Evolutionary conservation across 2,329 filamentous ascomycete species (phyloP).

Genomic region (Talaromyces sp.): DNA sequence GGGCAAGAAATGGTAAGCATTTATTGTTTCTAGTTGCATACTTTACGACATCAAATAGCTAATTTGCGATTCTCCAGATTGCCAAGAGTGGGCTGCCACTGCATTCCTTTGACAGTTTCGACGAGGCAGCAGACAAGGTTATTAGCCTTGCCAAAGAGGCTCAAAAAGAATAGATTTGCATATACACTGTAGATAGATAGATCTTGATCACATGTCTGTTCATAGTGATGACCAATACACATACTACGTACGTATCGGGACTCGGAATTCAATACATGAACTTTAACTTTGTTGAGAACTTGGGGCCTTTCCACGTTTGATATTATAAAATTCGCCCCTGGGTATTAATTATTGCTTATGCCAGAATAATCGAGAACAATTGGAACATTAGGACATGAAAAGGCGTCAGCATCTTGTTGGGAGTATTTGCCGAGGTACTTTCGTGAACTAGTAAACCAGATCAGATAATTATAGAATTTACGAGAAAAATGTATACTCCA

Average conservation of each 20-base stretch:
- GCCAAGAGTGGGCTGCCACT: conserved; percentile 61
- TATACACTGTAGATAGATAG: background rate
- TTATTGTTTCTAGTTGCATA: background rate
- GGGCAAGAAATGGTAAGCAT: conserved; percentile 57
- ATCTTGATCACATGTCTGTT: background rate
- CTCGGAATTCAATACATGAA: background rate
- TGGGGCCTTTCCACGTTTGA: background rate
- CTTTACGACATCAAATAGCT: background rate
- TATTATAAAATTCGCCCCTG: background rate
- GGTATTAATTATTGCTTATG: too few species aligned
- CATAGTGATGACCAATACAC: background rate
- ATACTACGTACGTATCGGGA: background rate
- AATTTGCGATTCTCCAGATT: conserved; percentile 41
- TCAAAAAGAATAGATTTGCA: background rate
- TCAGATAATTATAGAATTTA: background rate
- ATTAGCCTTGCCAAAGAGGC: conserved; percentile 48
- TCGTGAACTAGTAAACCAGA: background rate
- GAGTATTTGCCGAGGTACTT: conserved; percentile 1
- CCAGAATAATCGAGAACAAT: background rate
- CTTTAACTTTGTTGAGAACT: background rate
- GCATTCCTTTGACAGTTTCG: conserved; percentile 68
- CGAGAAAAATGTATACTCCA: background rate
- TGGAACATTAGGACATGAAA: background rate
- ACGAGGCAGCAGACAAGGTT: conserved; percentile 64
- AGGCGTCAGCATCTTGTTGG: background rate